Evolutionary conservation across 1,284 basidiomycete genomes (phyloP).

Genomic region (Ceratobasidium sp.): DNA sequence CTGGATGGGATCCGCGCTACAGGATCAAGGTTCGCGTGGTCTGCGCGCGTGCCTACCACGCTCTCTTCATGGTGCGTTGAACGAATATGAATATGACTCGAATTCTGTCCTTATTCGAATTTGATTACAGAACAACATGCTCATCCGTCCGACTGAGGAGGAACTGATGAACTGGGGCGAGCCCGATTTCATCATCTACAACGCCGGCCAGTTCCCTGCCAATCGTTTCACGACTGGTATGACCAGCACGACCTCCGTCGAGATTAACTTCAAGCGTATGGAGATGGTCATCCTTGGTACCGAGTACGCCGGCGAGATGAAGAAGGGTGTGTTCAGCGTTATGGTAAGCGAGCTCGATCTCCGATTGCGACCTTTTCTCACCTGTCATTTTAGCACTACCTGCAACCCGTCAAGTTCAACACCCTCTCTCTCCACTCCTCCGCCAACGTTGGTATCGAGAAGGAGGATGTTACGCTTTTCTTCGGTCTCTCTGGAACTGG

Average conservation of each 20-base stretch:
- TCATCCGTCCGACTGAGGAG: conserved; percentile 96
- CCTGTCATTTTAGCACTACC: conserved; percentile 80
- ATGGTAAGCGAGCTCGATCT: conserved; percentile 71
- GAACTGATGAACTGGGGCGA: conserved; percentile 97
- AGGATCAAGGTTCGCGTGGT: conserved; percentile 99
- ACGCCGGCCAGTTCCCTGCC: conserved; percentile 99
- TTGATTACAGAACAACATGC: conserved; percentile 91
- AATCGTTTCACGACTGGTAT: conserved; percentile 99
- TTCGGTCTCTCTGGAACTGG: conserved; percentile 99
- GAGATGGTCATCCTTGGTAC: conserved; percentile 99
- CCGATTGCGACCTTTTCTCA: conserved; percentile 14
- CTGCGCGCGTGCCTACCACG: conserved; percentile 98
- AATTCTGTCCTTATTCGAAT: conserved; percentile 10
- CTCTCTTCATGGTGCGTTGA: conserved; percentile 94
- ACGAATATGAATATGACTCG: conserved; percentile 13
- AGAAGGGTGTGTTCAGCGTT: conserved; percentile 99
- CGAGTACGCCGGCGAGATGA: conserved; percentile 99
- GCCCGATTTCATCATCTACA: conserved; percentile 99
- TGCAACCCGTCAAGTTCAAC: conserved; percentile 98
- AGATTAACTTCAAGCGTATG: conserved; percentile 99
- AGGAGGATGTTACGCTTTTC: conserved; percentile 97
- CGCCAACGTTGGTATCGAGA: conserved; percentile 92
- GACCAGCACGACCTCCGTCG: conserved; percentile 98
- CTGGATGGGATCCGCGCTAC: conserved; percentile 99
- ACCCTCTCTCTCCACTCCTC: conserved; percentile 99